These are phyloP conservation scores for Colletotrichum echinochloae DNA, from an alignment of 2,329 filamentous ascomycete species.

Conservation along the genomic window DNA sequence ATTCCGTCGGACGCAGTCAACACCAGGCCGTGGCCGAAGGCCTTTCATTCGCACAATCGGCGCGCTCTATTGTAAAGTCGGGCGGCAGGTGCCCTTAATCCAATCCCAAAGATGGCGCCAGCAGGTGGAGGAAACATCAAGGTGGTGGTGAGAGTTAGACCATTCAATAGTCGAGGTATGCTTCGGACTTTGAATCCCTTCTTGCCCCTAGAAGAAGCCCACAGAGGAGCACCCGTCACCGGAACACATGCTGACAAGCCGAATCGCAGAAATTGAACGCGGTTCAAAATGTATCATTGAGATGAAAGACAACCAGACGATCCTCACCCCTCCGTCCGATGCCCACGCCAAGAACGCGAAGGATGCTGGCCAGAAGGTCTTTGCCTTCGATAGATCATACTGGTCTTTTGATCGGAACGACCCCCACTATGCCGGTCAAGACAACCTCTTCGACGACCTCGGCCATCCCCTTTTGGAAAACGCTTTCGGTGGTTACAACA, in stretches of 20 bases:
- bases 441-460: constrained; percentile 87
- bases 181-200: not conserved
- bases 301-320: constrained; percentile 93
- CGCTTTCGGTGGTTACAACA: constrained; percentile 98
- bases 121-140: constrained; percentile 95
- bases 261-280: constrained; percentile 82
- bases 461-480: constrained; percentile 94
- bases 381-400: constrained; percentile 97
- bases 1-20: constrained; percentile 7
- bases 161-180: constrained; percentile 94
- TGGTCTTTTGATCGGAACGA: constrained; percentile 95
- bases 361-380: constrained; percentile 81
- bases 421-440: constrained; percentile 87
- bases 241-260: constrained; percentile 14
- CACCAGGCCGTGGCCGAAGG: constrained; percentile 9
- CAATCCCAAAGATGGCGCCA: constrained; percentile 66
- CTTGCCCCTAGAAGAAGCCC: not conserved
- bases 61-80: constrained; percentile 27
- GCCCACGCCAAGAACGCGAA: constrained; percentile 74
- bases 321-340: constrained; percentile 79
- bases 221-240: not conserved
- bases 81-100: constrained; percentile 35
- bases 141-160: constrained; percentile 96
- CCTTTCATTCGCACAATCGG: constrained; percentile 34
- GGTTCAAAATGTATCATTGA: constrained; percentile 96